These are phyloP conservation scores for Cladosporium austrohemisphaericum DNA, from an alignment of 2,329 filamentous ascomycete species.

Conservation along the genomic window DNA sequence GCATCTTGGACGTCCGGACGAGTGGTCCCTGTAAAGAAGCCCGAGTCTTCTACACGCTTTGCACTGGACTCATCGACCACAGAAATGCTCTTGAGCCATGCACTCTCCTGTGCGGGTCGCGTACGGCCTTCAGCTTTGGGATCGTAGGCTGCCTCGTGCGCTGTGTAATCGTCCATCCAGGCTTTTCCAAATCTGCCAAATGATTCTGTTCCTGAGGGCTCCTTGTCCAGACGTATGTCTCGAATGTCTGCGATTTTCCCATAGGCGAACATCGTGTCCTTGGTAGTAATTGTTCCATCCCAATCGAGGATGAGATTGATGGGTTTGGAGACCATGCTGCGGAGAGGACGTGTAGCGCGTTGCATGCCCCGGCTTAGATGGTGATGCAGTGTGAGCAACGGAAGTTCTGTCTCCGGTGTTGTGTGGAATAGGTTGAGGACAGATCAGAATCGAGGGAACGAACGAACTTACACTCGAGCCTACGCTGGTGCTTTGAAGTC, in stretches of 20 bases:
- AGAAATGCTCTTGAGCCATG: constrained; percentile 36
- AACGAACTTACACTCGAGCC: no score
- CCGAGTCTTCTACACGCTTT: constrained; percentile 36
- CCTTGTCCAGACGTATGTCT: constrained; percentile 24
- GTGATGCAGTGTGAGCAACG: no score
- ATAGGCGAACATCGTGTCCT: constrained; percentile 44
- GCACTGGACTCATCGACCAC: constrained; percentile 41
- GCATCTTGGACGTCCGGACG: constrained; percentile 28
- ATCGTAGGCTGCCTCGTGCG: constrained; percentile 31
- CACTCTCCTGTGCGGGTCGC: constrained; percentile 35
- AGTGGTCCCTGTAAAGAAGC: constrained; percentile 40
- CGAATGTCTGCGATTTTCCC: constrained; percentile 35
- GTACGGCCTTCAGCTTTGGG: constrained; percentile 29
- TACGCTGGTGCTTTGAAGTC: no score
- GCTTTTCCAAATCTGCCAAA: constrained; percentile 38
- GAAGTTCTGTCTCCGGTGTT: no score
- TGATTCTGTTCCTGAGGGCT: constrained; percentile 11
- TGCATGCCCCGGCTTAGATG: no score
- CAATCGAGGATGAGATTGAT: constrained; percentile 42
- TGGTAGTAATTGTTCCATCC: constrained; percentile 46
- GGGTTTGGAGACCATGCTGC: background rate
- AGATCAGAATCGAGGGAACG: no score
- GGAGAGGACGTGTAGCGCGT: background rate
- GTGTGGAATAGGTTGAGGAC: no score
- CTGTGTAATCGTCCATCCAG: constrained; percentile 40